Percentiles rank a stretch among this genome's conserved stretches.
Conservation (phyloP, 495 filamentous ascomycete species). For the Gamarada debralockiae region DNA sequence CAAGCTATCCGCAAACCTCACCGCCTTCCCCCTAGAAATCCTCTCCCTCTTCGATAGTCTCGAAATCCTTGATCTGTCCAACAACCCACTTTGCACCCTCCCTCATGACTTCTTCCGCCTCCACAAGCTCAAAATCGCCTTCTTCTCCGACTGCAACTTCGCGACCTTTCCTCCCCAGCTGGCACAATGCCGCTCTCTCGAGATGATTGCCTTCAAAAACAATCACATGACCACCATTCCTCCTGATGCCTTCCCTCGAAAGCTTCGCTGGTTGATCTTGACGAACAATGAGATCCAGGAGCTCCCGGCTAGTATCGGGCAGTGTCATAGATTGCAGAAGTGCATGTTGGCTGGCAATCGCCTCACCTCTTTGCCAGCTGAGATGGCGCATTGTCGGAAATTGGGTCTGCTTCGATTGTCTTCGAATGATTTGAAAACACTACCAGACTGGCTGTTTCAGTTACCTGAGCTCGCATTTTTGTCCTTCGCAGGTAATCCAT, state of each 20-base stretch:
- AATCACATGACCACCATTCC: conserved; percentile 40
- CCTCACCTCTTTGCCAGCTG: conserved; percentile 30
- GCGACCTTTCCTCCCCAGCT: conserved; percentile 35
- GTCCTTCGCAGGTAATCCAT: conserved; percentile 43
- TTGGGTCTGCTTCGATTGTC: conserved; percentile 37
- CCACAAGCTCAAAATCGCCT: conserved; percentile 38
- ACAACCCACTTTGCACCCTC: conserved; percentile 34
- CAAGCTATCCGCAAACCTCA: conserved; percentile 33
- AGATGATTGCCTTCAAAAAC: conserved; percentile 42
- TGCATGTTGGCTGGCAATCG: conserved; percentile 41
- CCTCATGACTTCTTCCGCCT: conserved; percentile 33
- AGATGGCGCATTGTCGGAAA: conserved; percentile 38
- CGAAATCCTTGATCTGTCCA: conserved; percentile 42
- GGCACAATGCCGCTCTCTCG: conserved; percentile 35
- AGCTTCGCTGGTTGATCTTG: conserved; percentile 40
- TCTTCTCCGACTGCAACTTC: conserved; percentile 43
- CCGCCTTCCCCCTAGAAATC: conserved; percentile 36
- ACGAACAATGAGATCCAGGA: conserved; percentile 34
- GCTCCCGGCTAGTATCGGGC: conserved; percentile 36
- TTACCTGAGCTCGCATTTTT: conserved; percentile 41
- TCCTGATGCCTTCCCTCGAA: conserved; percentile 35
- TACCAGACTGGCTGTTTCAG: conserved; percentile 39
- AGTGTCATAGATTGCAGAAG: conserved; percentile 35
- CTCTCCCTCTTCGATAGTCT: conserved; percentile 35
- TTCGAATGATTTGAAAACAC: conserved; percentile 30